These are phyloP conservation scores for Cercophora newfieldiana DNA, from an alignment of 495 filamentous ascomycete species.

Conservation along the genomic window DNA sequence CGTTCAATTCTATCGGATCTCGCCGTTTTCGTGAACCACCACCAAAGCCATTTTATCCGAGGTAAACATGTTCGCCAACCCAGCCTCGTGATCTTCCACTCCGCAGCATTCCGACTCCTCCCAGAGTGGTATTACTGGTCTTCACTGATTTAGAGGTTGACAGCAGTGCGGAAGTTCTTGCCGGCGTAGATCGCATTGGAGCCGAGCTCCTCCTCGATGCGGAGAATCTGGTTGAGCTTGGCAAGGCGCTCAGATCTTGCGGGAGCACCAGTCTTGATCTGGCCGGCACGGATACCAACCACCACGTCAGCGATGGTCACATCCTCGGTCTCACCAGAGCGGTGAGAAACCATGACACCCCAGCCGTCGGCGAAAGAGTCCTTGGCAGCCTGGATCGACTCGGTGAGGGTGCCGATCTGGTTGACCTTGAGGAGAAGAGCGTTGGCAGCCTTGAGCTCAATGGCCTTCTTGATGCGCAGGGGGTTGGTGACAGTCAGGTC, in stretches of 20 bases:
- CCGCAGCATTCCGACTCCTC: constrained; percentile 20
- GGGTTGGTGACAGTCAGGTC: constrained; percentile 97
- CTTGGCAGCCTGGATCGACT: constrained; percentile 99
- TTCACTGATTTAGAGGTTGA: constrained; percentile 68
- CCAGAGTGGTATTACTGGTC: constrained; percentile 13
- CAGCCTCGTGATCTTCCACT: constrained; percentile 6
- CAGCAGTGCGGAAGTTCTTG: constrained; percentile 81
- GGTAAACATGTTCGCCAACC: constrained; percentile 22
- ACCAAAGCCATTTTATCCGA: constrained; percentile 25
- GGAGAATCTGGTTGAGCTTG: constrained; percentile 99
- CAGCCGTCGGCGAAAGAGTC: constrained; percentile 95
- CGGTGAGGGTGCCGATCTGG: constrained; percentile 97
- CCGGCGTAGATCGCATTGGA: constrained; percentile 88
- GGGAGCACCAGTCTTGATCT: constrained; percentile 99
- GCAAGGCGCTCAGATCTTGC: constrained; percentile 94
- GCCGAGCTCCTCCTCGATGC: constrained; percentile 99
- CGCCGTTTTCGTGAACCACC: constrained; percentile 34
- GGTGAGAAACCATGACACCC: constrained; percentile 99
- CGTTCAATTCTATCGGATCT: constrained; percentile 20
- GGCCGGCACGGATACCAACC: constrained; percentile 90
- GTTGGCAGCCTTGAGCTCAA: constrained; percentile 98
- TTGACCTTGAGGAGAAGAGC: constrained; percentile 99
- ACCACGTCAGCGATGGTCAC: constrained; percentile 98
- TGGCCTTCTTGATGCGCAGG: constrained; percentile 97
- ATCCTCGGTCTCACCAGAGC: constrained; percentile 98